Evolutionary conservation across 2,329 filamentous ascomycete genomes (phyloP), one percentile per base, ranked within the genome.

Genomic region (Emergomyces orientalis): DNA sequence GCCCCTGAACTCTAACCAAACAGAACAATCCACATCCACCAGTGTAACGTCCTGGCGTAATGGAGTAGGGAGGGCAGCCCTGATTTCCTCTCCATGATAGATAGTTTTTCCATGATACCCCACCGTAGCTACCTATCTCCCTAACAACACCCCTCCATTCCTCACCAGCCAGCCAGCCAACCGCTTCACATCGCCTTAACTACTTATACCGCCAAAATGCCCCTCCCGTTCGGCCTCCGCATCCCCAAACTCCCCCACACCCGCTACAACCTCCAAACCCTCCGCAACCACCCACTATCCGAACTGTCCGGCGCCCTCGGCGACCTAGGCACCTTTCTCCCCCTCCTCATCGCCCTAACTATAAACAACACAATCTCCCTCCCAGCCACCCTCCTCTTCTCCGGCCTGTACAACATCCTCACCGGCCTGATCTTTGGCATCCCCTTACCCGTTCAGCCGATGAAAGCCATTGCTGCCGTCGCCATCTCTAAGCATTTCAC

Each of bases 221-320:
- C 52, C 32, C 19, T 22, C 52, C 52, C 19, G 7, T 22, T 34
- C 52, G 3, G 49, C 49, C 49, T 17, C 11, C 47, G 39, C 51
- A 43, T 39, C 30, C 5, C 62, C 75, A 51, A 69, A 52, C 49
- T 52, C 13, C 25, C 25, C 69, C 51, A 67, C 59, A 69, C 70
- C 54, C 54, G 65, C 11, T 69, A 86, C 69, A 88, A 88, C 45
- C n/a, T 25, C 45, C 45, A 47, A 47, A 47, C 70, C 54, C 54
- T 65, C 13, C 69, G 86, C 69, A 88, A 88, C 76, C 71, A 82
- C 59, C 84, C 86, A 65, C 76, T 88, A 19, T 76, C 88, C 58
- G 93, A 97, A 78, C 85, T 97, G 61, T 96, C 93, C 1, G 93
- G 93, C 60, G 89, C 92, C 0, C 82, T 91, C 2, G 93, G 93